Percentiles rank a stretch among this genome's conserved stretches.
These are phyloP conservation scores for Citrus inodora DNA, from an alignment of 345 rosid genomes.

Conservation along the genomic window DNA sequence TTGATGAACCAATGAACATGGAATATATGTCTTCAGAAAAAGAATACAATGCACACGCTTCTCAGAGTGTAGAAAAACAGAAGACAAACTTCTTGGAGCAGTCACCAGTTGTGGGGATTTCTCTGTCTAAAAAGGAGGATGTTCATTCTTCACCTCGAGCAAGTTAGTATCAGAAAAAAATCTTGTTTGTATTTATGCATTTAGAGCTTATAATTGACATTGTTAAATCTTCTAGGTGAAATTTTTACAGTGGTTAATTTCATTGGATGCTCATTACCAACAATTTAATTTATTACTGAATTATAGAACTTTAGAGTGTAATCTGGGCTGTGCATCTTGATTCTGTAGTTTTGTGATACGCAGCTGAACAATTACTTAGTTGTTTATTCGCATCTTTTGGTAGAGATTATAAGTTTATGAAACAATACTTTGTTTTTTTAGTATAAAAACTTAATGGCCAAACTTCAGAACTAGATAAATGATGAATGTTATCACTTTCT, in stretches of 20 bases:
- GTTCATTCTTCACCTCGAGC: conserved; percentile 27
- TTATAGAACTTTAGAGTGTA: background rate
- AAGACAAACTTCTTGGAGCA: conserved; percentile 24
- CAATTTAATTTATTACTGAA: background rate
- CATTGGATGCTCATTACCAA: background rate
- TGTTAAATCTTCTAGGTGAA: background rate
- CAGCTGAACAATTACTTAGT: background rate
- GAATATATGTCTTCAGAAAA: conserved; percentile 23
- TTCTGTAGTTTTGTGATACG: background rate
- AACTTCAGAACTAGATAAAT: background rate
- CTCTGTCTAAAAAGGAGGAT: conserved; percentile 10
- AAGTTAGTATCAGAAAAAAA: conserved; percentile 36
- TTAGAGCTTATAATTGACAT: background rate
- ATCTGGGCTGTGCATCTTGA: background rate
- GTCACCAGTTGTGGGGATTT: conserved; percentile 31
- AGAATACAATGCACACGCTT: conserved; percentile 10
- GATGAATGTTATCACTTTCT: background rate
- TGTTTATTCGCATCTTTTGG: background rate
- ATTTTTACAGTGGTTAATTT: background rate
- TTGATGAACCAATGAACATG: conserved; percentile 14
- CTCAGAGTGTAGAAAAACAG: conserved; percentile 22
- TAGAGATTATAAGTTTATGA: background rate
- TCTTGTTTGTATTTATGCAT: background rate
- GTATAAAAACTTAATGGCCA: background rate
- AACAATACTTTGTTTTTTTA: background rate